phyloP scores from a whole-genome alignment of 305 asterid genomes.

The Fraxinus dipetala region DNA sequence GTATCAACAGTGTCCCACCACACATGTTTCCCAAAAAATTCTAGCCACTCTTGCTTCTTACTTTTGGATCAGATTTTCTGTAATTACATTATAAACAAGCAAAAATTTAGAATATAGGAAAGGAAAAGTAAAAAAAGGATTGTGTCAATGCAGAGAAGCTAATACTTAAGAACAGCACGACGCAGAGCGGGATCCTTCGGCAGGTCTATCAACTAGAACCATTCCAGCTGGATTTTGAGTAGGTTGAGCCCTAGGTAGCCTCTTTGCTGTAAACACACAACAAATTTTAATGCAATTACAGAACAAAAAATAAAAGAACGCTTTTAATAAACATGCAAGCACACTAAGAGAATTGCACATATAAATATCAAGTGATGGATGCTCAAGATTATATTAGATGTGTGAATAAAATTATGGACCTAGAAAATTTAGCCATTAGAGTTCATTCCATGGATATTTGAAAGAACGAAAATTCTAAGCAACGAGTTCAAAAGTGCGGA shows the following conservation, averaged over 20 bases:
- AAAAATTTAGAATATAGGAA: not conserved
- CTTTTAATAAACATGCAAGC: not conserved
- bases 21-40: not conserved
- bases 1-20: not conserved
- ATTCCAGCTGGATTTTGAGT: constrained; percentile 74
- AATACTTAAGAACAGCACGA: constrained; percentile 52
- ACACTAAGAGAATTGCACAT: not conserved
- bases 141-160: constrained; percentile 1
- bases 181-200: constrained; percentile 58
- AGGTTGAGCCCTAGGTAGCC: constrained; percentile 74
- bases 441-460: not conserved
- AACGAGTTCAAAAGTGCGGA: not conserved
- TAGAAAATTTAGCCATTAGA: not conserved
- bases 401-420: not conserved
- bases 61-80: not conserved
- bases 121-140: too few relatives aligned
- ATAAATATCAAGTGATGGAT: not conserved
- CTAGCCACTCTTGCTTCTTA: not conserved
- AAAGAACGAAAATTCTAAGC: not conserved
- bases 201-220: constrained; percentile 76
- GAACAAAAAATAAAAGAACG: too few relatives aligned
- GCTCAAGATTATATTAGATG: not conserved
- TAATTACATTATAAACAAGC: not conserved
- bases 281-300: not conserved
- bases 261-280: constrained; percentile 53